Percentiles rank a stretch among this genome's conserved stretches.
Conservation (phyloP, 2,329 filamentous ascomycete genomes). For the Neopestalotiopsis sp. region DNA sequence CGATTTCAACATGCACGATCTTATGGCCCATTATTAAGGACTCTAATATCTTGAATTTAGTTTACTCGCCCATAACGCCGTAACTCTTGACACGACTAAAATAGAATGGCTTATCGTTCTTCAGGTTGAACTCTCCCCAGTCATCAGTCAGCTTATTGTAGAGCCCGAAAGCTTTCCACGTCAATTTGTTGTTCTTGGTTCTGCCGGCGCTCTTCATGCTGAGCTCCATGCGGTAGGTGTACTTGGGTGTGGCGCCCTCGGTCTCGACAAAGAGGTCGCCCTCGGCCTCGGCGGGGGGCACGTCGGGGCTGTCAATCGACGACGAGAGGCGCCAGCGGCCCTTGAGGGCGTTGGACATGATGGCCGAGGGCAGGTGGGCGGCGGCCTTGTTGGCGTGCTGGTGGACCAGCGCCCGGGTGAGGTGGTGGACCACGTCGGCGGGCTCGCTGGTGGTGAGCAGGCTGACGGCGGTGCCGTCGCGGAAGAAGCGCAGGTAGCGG, state of each 20-base stretch:
- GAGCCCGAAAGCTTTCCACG: constrained; percentile 90
- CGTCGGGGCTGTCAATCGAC: constrained; percentile 33
- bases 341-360: constrained; percentile 73
- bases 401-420: constrained; percentile 73
- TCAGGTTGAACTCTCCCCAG: constrained; percentile 78
- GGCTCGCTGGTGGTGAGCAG: constrained; percentile 84
- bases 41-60: neutral
- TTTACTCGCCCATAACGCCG: constrained; percentile 49
- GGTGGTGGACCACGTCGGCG: constrained; percentile 82
- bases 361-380: constrained; percentile 48
- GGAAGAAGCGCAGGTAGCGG: constrained; percentile 93
- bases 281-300: constrained; percentile 52
- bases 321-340: constrained; percentile 55
- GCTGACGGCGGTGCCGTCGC: constrained; percentile 82
- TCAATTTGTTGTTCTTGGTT: constrained; percentile 81
- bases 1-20: neutral
- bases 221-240: constrained; percentile 84
- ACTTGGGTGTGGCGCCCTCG: constrained; percentile 78
- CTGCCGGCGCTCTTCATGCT: constrained; percentile 68
- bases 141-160: constrained; percentile 90
- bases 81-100: constrained; percentile 72
- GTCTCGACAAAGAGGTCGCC: constrained; percentile 84
- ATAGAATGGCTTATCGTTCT: constrained; percentile 69
- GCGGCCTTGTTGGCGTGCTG: constrained; percentile 41
- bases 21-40: neutral